Percentiles rank a stretch among this genome's conserved stretches.
phyloP scores from a whole-genome alignment of 2,329 filamentous ascomycete species.

The Penicillium sclerotiorum region DNA sequence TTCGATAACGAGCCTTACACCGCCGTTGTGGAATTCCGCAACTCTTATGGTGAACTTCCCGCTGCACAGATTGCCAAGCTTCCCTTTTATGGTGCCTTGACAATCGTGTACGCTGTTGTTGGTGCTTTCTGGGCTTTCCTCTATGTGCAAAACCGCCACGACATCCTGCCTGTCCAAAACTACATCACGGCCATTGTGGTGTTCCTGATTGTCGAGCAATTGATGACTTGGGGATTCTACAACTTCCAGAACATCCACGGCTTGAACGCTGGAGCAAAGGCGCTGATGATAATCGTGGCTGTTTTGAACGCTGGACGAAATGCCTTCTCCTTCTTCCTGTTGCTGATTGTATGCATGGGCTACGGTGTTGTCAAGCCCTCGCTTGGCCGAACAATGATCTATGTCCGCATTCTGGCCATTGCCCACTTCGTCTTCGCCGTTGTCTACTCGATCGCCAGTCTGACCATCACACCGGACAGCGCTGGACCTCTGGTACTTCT shows the following conservation, averaged over 20 bases:
- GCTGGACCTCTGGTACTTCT: slow-evolving; percentile 89
- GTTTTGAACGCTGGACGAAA: slow-evolving; percentile 91
- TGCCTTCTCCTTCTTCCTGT: slow-evolving; percentile 96
- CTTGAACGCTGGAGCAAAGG: slow-evolving; percentile 78
- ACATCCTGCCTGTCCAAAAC: slow-evolving; percentile 96
- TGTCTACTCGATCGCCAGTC: slow-evolving; percentile 86
- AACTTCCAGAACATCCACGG: slow-evolving; percentile 92
- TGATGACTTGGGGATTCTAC: slow-evolving; percentile 99
- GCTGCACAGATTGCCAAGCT: slow-evolving; percentile 96
- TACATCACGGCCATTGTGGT: slow-evolving; percentile 97
- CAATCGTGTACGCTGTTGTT: slow-evolving; percentile 89
- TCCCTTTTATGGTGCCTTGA: slow-evolving; percentile 93
- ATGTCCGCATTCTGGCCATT: slow-evolving; percentile 85
- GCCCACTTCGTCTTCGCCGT: slow-evolving; percentile 94
- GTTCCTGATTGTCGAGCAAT: slow-evolving; percentile 92
- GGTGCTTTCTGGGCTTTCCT: slow-evolving; percentile 82
- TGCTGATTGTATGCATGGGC: slow-evolving; percentile 98
- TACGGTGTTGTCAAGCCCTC: slow-evolving; percentile 97
- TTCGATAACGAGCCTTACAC: slow-evolving; percentile 71
- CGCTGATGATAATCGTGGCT: slow-evolving; percentile 86
- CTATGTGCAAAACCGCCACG: slow-evolving; percentile 89
- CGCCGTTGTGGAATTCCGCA: slow-evolving; percentile 86
- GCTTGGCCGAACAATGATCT: slow-evolving; percentile 90
- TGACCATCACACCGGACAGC: slow-evolving; percentile 85
- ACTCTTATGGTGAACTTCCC: slow-evolving; percentile 93